Evolutionary conservation across 2,329 filamentous ascomycete genomes (phyloP), one percentile per base, ranked within the genome.

Genomic region (Cryoendolithus antarcticus): DNA sequence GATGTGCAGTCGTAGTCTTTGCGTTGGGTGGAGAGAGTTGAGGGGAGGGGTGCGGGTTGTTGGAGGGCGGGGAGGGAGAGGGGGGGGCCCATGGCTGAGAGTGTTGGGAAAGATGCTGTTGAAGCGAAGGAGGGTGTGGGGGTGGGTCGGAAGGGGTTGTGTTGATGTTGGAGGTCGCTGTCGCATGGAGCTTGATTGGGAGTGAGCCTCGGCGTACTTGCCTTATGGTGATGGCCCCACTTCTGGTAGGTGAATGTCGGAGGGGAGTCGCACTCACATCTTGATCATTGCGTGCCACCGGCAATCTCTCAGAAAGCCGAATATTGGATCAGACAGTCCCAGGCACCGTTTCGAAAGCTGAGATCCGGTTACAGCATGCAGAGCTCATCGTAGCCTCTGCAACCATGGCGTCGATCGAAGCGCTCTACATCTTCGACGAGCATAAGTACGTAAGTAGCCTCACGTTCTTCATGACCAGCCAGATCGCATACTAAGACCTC

Each of bases 371-470:
- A 27, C 6, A 27, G 24, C 24, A 27, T 27, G 24, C 24, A 27
- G 24, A 27, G 24, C 24, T 27, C 24, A 8, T 7, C 24, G 24
- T 27, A 27, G 24, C 24, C 6, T 27, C 6, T 8, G 6, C 7
- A 27, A 37, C 38, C 41, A 71, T 71, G 67, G 64, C 85, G 66
- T 77, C 83, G 58, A 83, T 98, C 58, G 89, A 96, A 70, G 91
- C 89, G 59, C 72, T 98, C 56, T 89, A 96, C 69, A 86, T 98
- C 60, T 95, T 83, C 63, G 88, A 96, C 74, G 88, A 95, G 69
- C 78, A 88, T 65, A 86, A 88, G 88, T 93, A 67, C 56, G 73
- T 57, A 54, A 55, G 54, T 57, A 50, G 34, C 40, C 34, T 40
- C 38, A 27, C 34, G 30, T 32, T 32, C 21, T 15, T 11, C 42